Conservation (phyloP, 2,329 filamentous ascomycete species). For the Magnaporthiopsis rhizophila region DNA sequence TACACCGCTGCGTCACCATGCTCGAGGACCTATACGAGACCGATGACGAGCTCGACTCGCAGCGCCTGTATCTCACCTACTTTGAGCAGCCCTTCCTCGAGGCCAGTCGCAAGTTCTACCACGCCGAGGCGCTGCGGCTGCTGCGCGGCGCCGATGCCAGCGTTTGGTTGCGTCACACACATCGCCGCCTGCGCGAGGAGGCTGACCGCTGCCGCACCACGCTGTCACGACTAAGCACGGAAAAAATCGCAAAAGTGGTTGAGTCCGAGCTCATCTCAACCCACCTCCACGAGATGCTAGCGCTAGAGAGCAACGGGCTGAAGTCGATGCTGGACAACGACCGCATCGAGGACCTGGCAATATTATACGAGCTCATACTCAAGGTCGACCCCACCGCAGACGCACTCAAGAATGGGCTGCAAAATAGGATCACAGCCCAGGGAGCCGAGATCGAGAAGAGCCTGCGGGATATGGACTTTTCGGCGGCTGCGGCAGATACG, state of each 20-base stretch:
- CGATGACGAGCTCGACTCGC: constrained; percentile 65
- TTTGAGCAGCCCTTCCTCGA: constrained; percentile 76
- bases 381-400: constrained; percentile 69
- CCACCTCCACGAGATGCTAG: constrained; percentile 74
- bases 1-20: constrained; percentile 83
- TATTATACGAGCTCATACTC: constrained; percentile 71
- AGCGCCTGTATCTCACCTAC: constrained; percentile 73
- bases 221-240: constrained; percentile 62
- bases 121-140: constrained; percentile 63
- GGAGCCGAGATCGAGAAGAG: constrained; percentile 74
- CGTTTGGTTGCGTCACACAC: constrained; percentile 71
- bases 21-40: constrained; percentile 81
- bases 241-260: constrained; percentile 67
- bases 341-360: constrained; percentile 65
- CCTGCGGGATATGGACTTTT: constrained; percentile 48
- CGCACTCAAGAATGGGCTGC: constrained; percentile 62
- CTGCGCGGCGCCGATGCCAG: constrained; percentile 73
- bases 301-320: constrained; percentile 77
- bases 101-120: constrained; percentile 67
- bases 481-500: constrained; percentile 27
- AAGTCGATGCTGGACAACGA: constrained; percentile 90
- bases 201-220: constrained; percentile 75
- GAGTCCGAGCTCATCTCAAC: constrained; percentile 71
- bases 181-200: constrained; percentile 71
- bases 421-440: constrained; percentile 68